Conservation (phyloP, 176 grass and related monocot genomes). For the Cenchrus americanus region DNA sequence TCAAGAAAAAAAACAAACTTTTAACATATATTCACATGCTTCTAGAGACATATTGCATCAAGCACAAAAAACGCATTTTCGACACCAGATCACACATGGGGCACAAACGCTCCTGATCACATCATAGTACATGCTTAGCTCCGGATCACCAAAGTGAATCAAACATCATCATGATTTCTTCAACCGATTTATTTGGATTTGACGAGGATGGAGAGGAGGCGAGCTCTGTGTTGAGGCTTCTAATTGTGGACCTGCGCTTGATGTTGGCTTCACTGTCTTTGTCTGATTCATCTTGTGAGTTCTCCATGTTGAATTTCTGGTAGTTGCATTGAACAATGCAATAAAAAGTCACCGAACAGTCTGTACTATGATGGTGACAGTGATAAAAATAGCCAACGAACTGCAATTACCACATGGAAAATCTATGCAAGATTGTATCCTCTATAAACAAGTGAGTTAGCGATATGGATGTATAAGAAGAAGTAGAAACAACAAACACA, state of each 20-base stretch:
- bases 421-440: neutral
- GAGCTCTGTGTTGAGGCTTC: slow-evolving; percentile 44
- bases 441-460: too few species aligned
- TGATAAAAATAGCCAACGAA: neutral
- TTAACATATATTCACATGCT: too few species aligned
- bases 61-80: too few species aligned
- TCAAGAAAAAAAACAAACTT: too few species aligned
- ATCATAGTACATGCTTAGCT: too few species aligned
- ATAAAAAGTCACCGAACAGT: slow-evolving; percentile 5
- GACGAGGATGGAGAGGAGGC: too few species aligned
- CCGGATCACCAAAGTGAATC: too few species aligned
- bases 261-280: slow-evolving; percentile 2
- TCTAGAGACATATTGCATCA: too few species aligned
- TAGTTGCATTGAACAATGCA: slow-evolving; percentile 3
- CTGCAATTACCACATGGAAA: neutral
- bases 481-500: neutral
- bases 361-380: neutral
- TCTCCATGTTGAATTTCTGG: slow-evolving; percentile 37
- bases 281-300: slow-evolving; percentile 28
- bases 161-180: too few species aligned
- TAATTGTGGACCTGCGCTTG: slow-evolving; percentile 42
- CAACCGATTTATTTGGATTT: too few species aligned
- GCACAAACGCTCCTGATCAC: too few species aligned
- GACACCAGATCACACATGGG: too few species aligned
- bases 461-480: neutral